Evolutionary conservation across 257 asterid species (phyloP).

Genomic region (Capsicum rhomboideum): DNA sequence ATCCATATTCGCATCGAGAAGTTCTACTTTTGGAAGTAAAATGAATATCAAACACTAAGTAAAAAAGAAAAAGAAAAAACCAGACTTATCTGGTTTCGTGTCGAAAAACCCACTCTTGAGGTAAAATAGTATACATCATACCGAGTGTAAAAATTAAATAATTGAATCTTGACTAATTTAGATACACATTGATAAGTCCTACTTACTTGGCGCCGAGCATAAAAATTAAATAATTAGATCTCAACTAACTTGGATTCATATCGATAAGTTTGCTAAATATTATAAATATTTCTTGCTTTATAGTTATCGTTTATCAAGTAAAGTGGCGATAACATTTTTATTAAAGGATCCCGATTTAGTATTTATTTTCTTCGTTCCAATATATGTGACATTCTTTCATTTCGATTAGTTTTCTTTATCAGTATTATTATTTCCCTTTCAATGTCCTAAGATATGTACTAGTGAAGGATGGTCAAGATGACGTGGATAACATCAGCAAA

Average conservation of each 20-base stretch:
- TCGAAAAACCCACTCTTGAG: neutral
- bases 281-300: neutral
- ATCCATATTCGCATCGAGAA: neutral
- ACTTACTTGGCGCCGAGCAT: neutral
- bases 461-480: conserved; percentile 37
- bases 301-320: neutral
- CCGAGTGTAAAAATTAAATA: too few relatives aligned
- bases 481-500: neutral
- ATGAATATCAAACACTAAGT: neutral
- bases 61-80: neutral
- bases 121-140: neutral
- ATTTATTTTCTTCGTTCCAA: neutral
- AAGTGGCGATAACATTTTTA: neutral
- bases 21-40: neutral
- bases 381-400: neutral
- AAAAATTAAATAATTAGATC: neutral
- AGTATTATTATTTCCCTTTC: too few relatives aligned
- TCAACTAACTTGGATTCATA: neutral
- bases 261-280: neutral
- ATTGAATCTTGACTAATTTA: too few relatives aligned
- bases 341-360: neutral
- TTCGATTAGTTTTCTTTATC: too few relatives aligned
- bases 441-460: neutral
- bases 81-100: neutral
- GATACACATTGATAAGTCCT: too few relatives aligned